Conservation (phyloP, 1,284 basidiomycete genomes). For the Ceratobasidium sp. region DNA sequence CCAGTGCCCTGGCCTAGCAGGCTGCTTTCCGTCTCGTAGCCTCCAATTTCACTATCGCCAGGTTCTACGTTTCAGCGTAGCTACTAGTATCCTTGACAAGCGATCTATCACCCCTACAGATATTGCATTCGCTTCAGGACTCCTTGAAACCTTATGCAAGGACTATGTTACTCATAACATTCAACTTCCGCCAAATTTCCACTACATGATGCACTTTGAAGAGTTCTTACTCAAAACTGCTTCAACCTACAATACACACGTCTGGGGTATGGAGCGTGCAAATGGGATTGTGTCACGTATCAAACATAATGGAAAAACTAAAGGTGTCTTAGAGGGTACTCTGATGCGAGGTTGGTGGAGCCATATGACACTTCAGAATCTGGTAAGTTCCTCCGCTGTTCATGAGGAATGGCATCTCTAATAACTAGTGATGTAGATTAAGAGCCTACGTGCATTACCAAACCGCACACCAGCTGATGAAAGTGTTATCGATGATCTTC, state of each 20-base stretch:
- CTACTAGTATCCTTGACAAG: conserved; percentile 7
- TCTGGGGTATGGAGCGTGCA: conserved; percentile 32
- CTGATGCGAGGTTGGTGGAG: conserved; percentile 35
- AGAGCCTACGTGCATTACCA: not conserved
- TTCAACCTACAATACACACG: conserved; percentile 27
- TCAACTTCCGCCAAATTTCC: conserved; percentile 12
- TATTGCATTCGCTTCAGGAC: not conserved
- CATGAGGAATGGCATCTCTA: too few relatives aligned
- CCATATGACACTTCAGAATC: conserved; percentile 1
- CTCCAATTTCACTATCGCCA: conserved; percentile 22
- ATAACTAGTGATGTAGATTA: not conserved
- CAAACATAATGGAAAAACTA: conserved; percentile 21
- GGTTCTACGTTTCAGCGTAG: conserved; percentile 20
- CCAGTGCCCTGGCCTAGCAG: not conserved
- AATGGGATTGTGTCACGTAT: conserved; percentile 15
- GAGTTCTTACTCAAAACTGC: conserved; percentile 22
- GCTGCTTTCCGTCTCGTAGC: conserved; percentile 16
- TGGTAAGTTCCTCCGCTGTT: not conserved
- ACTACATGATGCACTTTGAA: conserved; percentile 32
- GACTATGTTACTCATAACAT: not conserved
- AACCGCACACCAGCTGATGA: conserved; percentile 16
- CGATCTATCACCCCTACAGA: not conserved
- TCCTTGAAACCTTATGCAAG: conserved; percentile 8
- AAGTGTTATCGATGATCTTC: not conserved
- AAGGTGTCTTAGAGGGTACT: conserved; percentile 19